Percentiles rank a stretch among this genome's conserved stretches.
Conservation (phyloP, 108 stramenopile genomes). For the Conticribra weissflogii region DNA sequence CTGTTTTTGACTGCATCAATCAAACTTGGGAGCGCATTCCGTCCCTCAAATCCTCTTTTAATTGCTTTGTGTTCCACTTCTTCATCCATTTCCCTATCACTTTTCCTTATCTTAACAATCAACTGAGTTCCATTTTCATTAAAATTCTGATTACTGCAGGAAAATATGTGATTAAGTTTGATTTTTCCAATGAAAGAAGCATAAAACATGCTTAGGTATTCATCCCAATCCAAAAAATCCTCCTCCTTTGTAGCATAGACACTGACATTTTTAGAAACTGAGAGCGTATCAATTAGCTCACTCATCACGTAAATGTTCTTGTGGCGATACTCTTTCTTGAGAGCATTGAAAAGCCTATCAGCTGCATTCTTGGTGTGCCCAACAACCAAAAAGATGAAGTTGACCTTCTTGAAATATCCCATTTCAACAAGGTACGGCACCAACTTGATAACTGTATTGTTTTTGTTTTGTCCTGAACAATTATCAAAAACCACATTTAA, state of each 20-base stretch:
- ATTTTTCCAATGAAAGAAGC: neutral
- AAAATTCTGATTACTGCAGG: too few relatives aligned
- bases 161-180: neutral
- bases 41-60: neutral
- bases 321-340: slow-evolving; percentile 1
- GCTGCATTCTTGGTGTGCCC: neutral
- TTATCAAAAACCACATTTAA: slow-evolving; percentile 17
- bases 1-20: neutral
- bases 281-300: neutral
- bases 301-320: slow-evolving; percentile 2
- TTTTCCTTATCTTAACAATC: neutral
- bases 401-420: neutral
- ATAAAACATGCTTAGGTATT: neutral
- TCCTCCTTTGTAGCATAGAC: neutral
- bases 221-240: neutral
- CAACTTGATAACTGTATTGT: slow-evolving; percentile 27
- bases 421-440: neutral
- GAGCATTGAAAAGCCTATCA: slow-evolving; percentile 4
- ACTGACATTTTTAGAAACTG: neutral
- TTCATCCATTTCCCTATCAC: neutral
- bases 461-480: slow-evolving; percentile 40
- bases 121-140: neutral
- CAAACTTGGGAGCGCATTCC: neutral
- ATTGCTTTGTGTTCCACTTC: neutral
- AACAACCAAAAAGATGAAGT: neutral